phyloP scores from a whole-genome alignment of 805 yeast genomes.

The Blastobotrys peoriensis region DNA sequence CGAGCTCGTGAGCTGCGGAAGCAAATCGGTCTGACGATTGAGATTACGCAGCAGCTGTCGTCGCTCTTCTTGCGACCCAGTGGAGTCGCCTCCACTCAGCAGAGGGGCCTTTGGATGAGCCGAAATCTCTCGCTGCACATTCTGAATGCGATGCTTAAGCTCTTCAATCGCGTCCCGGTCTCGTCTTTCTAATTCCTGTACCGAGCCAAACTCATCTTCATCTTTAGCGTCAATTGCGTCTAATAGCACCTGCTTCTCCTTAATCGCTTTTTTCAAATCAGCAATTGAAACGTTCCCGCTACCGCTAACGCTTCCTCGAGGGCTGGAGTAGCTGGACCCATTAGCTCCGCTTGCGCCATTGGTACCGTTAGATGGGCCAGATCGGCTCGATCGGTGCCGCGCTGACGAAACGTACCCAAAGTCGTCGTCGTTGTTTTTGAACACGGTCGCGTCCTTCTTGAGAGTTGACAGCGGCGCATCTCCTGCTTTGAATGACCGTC shows the following conservation, averaged over 20 bases:
- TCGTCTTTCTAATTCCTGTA: conserved; percentile 31
- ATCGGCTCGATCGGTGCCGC: conserved; percentile 44
- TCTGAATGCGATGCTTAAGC: conserved; percentile 53
- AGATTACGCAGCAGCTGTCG: conserved; percentile 51
- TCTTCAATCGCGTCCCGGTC: conserved; percentile 54
- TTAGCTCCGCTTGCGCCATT: conserved; percentile 1
- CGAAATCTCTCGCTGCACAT: conserved; percentile 36
- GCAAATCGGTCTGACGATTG: conserved; percentile 57
- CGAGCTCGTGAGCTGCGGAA: conserved; percentile 62
- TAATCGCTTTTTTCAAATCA: conserved; percentile 56
- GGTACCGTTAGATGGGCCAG: conserved; percentile 5
- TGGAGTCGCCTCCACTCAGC: conserved; percentile 21
- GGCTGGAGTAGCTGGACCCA: not conserved
- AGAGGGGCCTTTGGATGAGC: conserved; percentile 19
- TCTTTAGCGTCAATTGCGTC: conserved; percentile 67
- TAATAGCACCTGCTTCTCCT: conserved; percentile 64
- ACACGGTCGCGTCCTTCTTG: conserved; percentile 47
- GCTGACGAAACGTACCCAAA: conserved; percentile 57
- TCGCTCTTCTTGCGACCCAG: conserved; percentile 40
- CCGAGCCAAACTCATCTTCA: conserved; percentile 32
- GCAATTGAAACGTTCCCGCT: conserved; percentile 35
- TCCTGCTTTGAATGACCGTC: conserved; percentile 29
- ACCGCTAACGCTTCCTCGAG: conserved; percentile 6
- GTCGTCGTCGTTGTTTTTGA: conserved; percentile 67
- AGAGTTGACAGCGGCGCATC: conserved; percentile 24